A percentile compares a stretch with the other conserved stretches of the same genome.
These are phyloP conservation scores for Schizochytrium sp. DNA, from an alignment of 108 stramenopile species.

Conservation along the genomic window DNA sequence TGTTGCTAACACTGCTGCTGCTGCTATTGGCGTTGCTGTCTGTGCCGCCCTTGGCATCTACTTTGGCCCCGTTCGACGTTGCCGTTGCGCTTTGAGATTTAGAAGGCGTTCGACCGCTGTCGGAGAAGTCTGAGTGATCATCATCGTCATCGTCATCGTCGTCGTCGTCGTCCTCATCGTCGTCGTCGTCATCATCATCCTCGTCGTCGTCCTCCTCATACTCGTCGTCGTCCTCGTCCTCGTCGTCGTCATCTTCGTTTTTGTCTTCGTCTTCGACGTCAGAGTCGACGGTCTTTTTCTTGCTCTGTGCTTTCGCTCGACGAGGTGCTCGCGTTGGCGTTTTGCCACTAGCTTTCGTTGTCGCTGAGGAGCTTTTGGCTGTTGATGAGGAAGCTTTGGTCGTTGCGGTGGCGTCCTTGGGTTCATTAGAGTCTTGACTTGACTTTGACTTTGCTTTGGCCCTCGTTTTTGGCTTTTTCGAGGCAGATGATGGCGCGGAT, in stretches of 20 bases:
- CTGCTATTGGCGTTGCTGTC: too few relatives aligned
- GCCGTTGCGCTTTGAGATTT: too few relatives aligned
- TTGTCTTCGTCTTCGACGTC: background rate
- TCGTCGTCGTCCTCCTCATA: background rate
- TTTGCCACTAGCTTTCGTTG: background rate
- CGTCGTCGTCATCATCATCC: background rate
- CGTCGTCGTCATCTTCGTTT: background rate
- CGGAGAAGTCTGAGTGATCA: background rate
- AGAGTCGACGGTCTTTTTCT: background rate
- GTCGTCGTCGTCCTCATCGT: background rate
- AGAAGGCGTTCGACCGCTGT: background rate
- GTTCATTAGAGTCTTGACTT: background rate
- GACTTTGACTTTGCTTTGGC: background rate
- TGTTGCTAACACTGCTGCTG: too few relatives aligned
- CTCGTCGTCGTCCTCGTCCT: background rate
- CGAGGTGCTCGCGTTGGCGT: background rate
- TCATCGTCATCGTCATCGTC: slow-evolving; percentile 1
- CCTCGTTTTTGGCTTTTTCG: background rate
- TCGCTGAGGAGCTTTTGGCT: background rate
- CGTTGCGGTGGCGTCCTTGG: background rate
- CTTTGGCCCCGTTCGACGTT: too few relatives aligned
- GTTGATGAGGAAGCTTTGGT: background rate
- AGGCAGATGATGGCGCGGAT: too few relatives aligned
- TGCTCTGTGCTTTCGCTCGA: background rate
- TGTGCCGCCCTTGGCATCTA: too few relatives aligned